A percentile compares a stretch with the other conserved stretches of the same genome.
Conservation (phyloP, 2,329 filamentous ascomycete species). For the Phyllosticta citriasiana region DNA sequence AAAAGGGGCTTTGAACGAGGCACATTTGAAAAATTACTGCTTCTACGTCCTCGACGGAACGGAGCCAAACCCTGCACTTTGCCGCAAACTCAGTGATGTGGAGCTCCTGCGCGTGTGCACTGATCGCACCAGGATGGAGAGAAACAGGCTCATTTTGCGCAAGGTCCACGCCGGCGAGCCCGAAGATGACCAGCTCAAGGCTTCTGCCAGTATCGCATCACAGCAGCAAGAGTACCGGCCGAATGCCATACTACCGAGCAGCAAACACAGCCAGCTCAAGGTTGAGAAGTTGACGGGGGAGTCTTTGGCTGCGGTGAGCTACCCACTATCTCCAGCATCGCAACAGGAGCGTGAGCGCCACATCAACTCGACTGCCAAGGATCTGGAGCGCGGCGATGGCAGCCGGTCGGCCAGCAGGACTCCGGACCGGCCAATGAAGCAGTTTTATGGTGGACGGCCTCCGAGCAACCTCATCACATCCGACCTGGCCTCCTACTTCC, state of each 20-base stretch:
- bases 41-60: constrained; percentile 87
- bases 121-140: constrained; percentile 72
- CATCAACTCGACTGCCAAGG: constrained; percentile 41
- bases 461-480: constrained; percentile 97
- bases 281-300: constrained; percentile 84
- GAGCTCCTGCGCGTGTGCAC: constrained; percentile 89
- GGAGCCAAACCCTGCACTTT: constrained; percentile 71
- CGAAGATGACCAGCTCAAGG: constrained; percentile 72
- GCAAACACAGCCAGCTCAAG: constrained; percentile 74
- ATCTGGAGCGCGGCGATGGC: constrained; percentile 34
- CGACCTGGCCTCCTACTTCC: constrained; percentile 94
- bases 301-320: constrained; percentile 73
- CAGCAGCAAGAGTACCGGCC: constrained; percentile 67
- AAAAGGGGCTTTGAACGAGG: constrained; percentile 80
- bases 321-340: constrained; percentile 75
- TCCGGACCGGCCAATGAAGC: constrained; percentile 50
- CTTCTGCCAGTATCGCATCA: constrained; percentile 78
- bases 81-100: constrained; percentile 71
- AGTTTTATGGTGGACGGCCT: constrained; percentile 84
- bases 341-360: constrained; percentile 56
- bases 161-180: constrained; percentile 91
- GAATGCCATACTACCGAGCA: constrained; percentile 49
- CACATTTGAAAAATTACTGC: constrained; percentile 90
- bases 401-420: constrained; percentile 26
- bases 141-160: constrained; percentile 80